These are phyloP conservation scores for Aphanomyces invadans DNA, from an alignment of 352 stramenopile species.

Conservation along the genomic window DNA sequence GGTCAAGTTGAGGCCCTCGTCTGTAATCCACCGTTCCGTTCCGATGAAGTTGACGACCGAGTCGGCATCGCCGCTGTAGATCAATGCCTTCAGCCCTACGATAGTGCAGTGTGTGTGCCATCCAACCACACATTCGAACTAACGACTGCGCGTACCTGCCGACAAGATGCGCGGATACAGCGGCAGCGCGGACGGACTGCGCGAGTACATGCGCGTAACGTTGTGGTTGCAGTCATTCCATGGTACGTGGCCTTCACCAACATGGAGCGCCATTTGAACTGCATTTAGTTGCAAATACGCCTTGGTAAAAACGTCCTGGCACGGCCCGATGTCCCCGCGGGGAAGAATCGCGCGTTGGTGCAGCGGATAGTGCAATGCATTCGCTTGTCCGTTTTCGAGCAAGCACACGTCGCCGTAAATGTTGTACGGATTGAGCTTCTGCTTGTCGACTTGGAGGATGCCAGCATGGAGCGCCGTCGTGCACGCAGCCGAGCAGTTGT, in stretches of 20 bases:
- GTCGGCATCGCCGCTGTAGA: constrained; percentile 74
- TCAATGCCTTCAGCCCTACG: constrained; percentile 43
- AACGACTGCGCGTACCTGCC: background rate
- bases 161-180: constrained; percentile 63
- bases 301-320: constrained; percentile 51
- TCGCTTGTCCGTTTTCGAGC: constrained; percentile 43
- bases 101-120: background rate
- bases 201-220: constrained; percentile 44
- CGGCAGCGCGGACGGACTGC: constrained; percentile 46
- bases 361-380: constrained; percentile 30
- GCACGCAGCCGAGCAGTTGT: constrained; percentile 38
- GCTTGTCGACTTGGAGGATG: constrained; percentile 34
- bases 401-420: constrained; percentile 72
- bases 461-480: constrained; percentile 38
- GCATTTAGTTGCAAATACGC: constrained; percentile 46
- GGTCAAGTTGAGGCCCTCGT: constrained; percentile 50
- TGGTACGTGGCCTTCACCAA: constrained; percentile 28
- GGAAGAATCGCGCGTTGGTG: constrained; percentile 24
- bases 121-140: too few relatives aligned
- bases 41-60: constrained; percentile 79
- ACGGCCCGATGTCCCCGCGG: constrained; percentile 51
- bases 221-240: constrained; percentile 67
- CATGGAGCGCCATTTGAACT: constrained; percentile 61
- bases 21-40: constrained; percentile 62
- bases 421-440: constrained; percentile 66